Evolutionary conservation across 208 protist species (phyloP).

Genomic region (Leishmania tropica): DNA sequence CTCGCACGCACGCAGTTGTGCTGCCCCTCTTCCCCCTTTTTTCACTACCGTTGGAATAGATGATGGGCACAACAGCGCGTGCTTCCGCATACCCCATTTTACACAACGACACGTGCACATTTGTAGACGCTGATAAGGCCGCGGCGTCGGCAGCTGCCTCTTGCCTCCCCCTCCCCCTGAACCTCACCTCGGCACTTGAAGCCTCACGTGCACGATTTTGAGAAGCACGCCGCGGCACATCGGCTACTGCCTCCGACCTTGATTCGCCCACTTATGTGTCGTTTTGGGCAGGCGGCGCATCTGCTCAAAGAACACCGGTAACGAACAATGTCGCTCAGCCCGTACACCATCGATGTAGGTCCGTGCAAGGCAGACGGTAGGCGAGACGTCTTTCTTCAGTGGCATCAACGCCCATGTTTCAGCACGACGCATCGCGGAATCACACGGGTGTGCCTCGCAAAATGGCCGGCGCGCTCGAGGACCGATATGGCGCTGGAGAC

Average conservation of each 20-base stretch:
- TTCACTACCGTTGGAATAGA: not conserved
- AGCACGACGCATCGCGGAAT: constrained; percentile 61
- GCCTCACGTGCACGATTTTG: not conserved
- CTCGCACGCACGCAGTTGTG: not conserved
- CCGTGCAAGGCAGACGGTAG: constrained; percentile 41
- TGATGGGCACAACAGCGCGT: not conserved
- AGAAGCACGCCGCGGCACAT: not conserved
- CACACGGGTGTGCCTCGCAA: constrained; percentile 61
- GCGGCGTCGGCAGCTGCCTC: not conserved
- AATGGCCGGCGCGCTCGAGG: constrained; percentile 36
- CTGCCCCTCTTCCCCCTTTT: not conserved
- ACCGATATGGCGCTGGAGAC: not conserved
- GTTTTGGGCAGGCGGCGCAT: not conserved
- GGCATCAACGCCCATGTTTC: constrained; percentile 54
- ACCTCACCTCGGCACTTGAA: not conserved
- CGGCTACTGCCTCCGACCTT: not conserved
- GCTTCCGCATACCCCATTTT: not conserved
- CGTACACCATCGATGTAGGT: constrained; percentile 73
- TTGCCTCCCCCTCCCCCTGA: not conserved
- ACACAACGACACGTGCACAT: not conserved
- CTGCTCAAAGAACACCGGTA: not conserved
- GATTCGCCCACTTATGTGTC: not conserved
- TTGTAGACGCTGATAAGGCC: not conserved
- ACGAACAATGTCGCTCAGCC: constrained; percentile 32
- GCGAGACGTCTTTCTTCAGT: constrained; percentile 66